Percentiles rank a stretch among this genome's conserved stretches.
These are phyloP conservation scores for Microcera coccophila DNA, from an alignment of 2,329 filamentous ascomycete species.

Conservation along the genomic window DNA sequence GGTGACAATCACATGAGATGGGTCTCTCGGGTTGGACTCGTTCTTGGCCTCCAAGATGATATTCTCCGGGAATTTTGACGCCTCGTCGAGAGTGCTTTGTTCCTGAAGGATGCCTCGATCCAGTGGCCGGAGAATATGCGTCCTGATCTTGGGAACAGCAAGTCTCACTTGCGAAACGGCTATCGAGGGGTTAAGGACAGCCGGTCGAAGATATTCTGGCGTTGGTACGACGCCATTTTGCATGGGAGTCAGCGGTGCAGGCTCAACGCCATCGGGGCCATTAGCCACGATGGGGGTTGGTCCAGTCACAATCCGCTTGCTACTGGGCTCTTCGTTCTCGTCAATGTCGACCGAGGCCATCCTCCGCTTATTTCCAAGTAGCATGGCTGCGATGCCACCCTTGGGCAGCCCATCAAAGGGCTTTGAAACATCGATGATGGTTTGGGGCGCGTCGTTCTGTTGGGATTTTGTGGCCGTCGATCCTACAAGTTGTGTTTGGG, in stretches of 20 bases:
- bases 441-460: conserved; percentile 71
- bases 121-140: conserved; percentile 75
- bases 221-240: conserved; percentile 61
- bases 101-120: conserved; percentile 60
- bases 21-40: conserved; percentile 71
- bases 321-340: conserved; percentile 60
- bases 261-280: conserved; percentile 71
- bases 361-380: conserved; percentile 92
- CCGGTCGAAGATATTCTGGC: conserved; percentile 82
- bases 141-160: conserved; percentile 81
- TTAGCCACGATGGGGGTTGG: conserved; percentile 73
- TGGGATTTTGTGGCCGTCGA: conserved; percentile 60
- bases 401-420: conserved; percentile 90
- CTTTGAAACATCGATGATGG: conserved; percentile 83
- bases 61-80: conserved; percentile 62
- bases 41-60: conserved; percentile 87
- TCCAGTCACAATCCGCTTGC: conserved; percentile 58
- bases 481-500: conserved; percentile 82
- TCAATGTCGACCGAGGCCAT: conserved; percentile 69
- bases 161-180: conserved; percentile 79
- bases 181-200: conserved; percentile 77
- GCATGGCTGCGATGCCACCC: conserved; percentile 78
- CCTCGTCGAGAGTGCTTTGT: conserved; percentile 55
- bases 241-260: conserved; percentile 61
- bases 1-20: conserved; percentile 75